phyloP scores from a whole-genome alignment of 2,329 filamentous ascomycete genomes.

The Sporothrix euskadiensis region DNA sequence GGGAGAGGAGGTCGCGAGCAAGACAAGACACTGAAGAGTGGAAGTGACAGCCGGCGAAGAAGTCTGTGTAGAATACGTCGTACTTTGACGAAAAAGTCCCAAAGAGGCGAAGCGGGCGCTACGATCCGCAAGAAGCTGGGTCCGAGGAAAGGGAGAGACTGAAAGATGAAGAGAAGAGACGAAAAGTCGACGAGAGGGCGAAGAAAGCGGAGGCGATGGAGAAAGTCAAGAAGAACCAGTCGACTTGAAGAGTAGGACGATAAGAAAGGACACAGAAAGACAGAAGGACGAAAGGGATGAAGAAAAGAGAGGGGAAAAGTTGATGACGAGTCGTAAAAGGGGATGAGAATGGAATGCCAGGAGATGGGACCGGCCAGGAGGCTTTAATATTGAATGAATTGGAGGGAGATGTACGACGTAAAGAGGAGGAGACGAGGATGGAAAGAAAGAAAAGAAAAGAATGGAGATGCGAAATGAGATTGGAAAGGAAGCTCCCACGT shows the following conservation, averaged over 20 bases:
- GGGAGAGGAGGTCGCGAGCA: conserved; percentile 10
- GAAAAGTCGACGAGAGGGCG: background rate
- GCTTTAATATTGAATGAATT: conserved; percentile 21
- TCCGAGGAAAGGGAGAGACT: conserved; percentile 14
- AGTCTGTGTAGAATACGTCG: background rate
- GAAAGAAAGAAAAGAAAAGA: background rate
- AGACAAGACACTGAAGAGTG: conserved; percentile 19
- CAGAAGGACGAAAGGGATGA: conserved; percentile 1
- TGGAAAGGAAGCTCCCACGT: conserved; percentile 14
- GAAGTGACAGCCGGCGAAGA: conserved; percentile 12
- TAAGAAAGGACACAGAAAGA: background rate
- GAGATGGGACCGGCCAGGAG: conserved; percentile 18
- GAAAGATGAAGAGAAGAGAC: background rate
- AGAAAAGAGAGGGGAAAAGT: background rate
- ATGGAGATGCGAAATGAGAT: background rate
- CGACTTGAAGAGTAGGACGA: conserved; percentile 18
- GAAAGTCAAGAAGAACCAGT: conserved; percentile 10
- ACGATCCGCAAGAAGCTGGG: background rate
- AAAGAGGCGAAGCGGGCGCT: conserved; percentile 14
- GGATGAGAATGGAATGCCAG: conserved; percentile 7
- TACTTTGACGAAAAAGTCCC: background rate
- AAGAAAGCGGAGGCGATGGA: background rate
- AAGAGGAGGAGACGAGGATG: conserved; percentile 6
- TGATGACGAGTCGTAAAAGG: conserved; percentile 1
- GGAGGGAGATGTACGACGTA: conserved; percentile 5